A percentile compares a stretch with the other conserved stretches of the same genome.
Conservation (phyloP, 345 rosid genomes). For the Kernera saxatilis region DNA sequence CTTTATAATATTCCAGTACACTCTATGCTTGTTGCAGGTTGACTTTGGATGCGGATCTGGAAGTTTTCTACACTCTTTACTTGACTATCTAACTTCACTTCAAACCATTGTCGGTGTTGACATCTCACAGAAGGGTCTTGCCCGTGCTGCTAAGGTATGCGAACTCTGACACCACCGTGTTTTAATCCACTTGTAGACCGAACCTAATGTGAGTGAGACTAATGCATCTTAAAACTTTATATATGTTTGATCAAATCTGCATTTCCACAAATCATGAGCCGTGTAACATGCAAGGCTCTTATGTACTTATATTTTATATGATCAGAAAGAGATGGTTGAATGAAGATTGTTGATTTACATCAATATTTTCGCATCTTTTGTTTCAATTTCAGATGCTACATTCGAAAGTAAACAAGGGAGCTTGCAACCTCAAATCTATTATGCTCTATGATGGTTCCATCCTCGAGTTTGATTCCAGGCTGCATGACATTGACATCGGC, state of each 20-base stretch:
- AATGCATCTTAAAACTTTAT: background rate
- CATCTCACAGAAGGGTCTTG: slow-evolving; percentile 67
- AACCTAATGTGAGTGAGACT: background rate
- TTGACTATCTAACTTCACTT: slow-evolving; percentile 66
- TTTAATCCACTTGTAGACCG: background rate
- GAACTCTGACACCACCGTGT: background rate
- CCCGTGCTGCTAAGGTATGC: slow-evolving; percentile 85
- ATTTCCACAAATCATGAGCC: too few species aligned
- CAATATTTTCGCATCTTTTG: background rate
- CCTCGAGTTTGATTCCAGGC: slow-evolving; percentile 58
- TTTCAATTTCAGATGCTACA: slow-evolving; percentile 59
- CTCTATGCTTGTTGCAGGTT: slow-evolving; percentile 38
- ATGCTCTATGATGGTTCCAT: slow-evolving; percentile 81
- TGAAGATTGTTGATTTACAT: background rate
- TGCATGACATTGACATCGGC: slow-evolving; percentile 60
- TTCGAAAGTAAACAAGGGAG: slow-evolving; percentile 49
- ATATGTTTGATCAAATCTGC: background rate
- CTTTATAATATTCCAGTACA: background rate
- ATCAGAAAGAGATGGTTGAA: background rate
- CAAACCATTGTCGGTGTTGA: slow-evolving; percentile 73
- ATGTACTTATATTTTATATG: too few species aligned
- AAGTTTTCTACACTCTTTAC: slow-evolving; percentile 67
- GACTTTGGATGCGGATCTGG: slow-evolving; percentile 97
- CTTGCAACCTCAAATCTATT: slow-evolving; percentile 46
- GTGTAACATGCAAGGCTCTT: too few species aligned